Base-by-base conservation (phyloP, 441 rosid genomes). In the Eruca vesicaria region DNA sequence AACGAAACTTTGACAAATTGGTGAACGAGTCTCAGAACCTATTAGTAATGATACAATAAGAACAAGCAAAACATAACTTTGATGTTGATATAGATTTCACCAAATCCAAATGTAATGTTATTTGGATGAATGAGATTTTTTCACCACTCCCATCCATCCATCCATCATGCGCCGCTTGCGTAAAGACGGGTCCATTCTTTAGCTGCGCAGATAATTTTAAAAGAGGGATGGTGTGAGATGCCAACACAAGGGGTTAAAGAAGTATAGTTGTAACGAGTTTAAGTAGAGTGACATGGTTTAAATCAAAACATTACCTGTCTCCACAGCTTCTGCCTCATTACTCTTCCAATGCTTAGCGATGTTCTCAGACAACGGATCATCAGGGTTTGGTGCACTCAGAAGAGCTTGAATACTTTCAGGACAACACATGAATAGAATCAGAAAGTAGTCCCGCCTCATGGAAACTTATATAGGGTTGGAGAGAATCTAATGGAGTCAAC, bases 321-420 rank as follows among this genome's bases (percentile, higher is more conserved):
- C 99, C 58, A 96, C 98, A 53, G 99, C 99, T 85, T 96, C 99
- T 2, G 84, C 96, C 78, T 96, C 99, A 45, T 96, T 89, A 2
- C 92, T 83, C 84, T 93, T 96, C 99, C 99, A 96, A 72, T 96
- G 99, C 90, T 96, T 96, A 5, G 99, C 99, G 41, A 96, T 92
- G 88, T 91, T 96, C 88, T 96, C 99, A 0, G 99, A 93, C 26
- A 96, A 94, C 2, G 99, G 99, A 83, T 96, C 99, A 72, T 96
- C 99, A 0, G 99, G 99, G 84, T 96, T 96, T 28, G 99, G 99
- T 60, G 99, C 99, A 75, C 99, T 96, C 50, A 93, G 84, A 70
- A 96, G 97, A 57, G 99, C 99, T 89, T 96, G 99, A 76, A 96
- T 96, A 79, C 99, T 93, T 19, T 64, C 7, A 26, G 16, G 75